Evolutionary conservation across 805 yeast genomes (phyloP), one percentile per base, ranked within the genome.

Genomic region (Alloascoidea hylecoeti): DNA sequence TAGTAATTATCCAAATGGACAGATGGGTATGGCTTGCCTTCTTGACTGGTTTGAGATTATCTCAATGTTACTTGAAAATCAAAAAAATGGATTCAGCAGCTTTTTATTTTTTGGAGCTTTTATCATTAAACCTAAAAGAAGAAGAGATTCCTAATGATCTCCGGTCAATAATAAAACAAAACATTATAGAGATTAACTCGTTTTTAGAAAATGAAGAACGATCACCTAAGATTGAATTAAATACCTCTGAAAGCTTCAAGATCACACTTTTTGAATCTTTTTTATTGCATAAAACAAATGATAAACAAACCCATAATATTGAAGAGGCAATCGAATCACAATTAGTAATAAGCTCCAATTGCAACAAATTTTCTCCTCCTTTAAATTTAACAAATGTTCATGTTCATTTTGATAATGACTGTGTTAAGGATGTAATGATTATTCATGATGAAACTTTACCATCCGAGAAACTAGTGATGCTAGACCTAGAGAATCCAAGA

Each of bases 1-100:
- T 60, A 3, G 55, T 58, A 1, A 44, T 51, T 1, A 56, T 66
- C 41, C 55, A 59, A 37, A 53, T 53, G 19, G 75, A 63, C 33
- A 44, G 49, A 3, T 72, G 78, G 76, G 41, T 41, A 5, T 28
- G 40, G 4, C 44, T 71, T 2, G 9, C n/a, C 30, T 23, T 23
- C 30, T 23, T 23, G n/a, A 23, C 9, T n/a, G 9, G 30, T 23
- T n/a, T 23, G 9, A 9, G 30, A n/a, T 9, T 23, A 9, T 9
- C 30, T 9, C 30, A 23, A n/a, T 23, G 30, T 23, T 23, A 9
- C n/a, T 23, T 23, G 30, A 23, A 23, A 23, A 9, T 9, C 9
- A n/a, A 23, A 23, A 23, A 23, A n/a, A 9, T 9, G 13, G 13
- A 23, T 9, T n/a, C 30, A 9, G 30, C 30, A 9, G n/a, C 30